These are phyloP conservation scores for Coemansia sp. DNA, from an alignment of 192 early-diverging fungal genomes.

Conservation along the genomic window DNA sequence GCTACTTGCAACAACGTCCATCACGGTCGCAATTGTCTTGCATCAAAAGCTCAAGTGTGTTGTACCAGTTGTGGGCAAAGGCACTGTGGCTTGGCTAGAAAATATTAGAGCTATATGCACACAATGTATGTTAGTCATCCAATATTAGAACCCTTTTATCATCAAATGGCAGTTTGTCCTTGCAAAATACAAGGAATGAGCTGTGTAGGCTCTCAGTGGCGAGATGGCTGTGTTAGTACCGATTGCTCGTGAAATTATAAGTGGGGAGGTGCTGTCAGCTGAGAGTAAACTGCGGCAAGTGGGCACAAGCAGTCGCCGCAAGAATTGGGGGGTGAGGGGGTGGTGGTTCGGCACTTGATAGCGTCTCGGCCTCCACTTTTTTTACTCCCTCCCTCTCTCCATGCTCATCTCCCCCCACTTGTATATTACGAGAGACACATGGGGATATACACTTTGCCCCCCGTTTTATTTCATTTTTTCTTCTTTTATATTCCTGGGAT, in stretches of 20 bases:
- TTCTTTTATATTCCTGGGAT: not conserved
- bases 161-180: too few relatives aligned
- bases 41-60: too few relatives aligned
- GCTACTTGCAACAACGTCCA: too few relatives aligned
- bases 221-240: not conserved
- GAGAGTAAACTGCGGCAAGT: not conserved
- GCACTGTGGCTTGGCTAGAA: too few relatives aligned
- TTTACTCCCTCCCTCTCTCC: not conserved
- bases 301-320: not conserved
- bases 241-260: not conserved
- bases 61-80: too few relatives aligned
- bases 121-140: too few relatives aligned
- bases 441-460: not conserved
- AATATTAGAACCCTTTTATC: too few relatives aligned
- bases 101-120: too few relatives aligned
- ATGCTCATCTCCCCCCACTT: not conserved
- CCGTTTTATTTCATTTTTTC: not conserved
- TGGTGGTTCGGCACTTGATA: constrained; percentile 6
- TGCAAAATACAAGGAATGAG: too few relatives aligned
- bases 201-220: too few relatives aligned
- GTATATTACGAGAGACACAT: not conserved
- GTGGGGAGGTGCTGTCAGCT: not conserved
- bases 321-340: not conserved
- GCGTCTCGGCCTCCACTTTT: not conserved
- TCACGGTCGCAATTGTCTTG: too few relatives aligned